Evolutionary conservation across 2,329 filamentous ascomycete genomes (phyloP), one percentile per base, ranked within the genome.

Genomic region (Phialophora macrospora): DNA sequence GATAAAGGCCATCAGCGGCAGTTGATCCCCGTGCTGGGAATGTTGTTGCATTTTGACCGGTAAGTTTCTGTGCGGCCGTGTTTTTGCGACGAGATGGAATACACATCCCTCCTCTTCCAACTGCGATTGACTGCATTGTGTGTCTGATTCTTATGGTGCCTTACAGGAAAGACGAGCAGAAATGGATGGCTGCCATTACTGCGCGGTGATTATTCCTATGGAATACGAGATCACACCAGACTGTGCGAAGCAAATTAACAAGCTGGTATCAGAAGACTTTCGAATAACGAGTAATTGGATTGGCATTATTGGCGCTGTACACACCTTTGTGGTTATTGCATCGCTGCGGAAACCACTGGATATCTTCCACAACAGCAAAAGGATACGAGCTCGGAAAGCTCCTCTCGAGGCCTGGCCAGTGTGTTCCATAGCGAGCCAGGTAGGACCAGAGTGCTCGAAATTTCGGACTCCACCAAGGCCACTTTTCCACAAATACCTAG

Each of bases 101-200:
- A 44, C n/a, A 44, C 14, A 44, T 44, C 38, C 38, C 3, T 41
- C 38, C 17, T 44, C 38, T 44, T 44, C 48, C 48, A 26, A 22
- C 9, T 11, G 24, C n/a, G n/a, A 26, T 52, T 14, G 8, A 24
- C 7, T 52, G 48, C 6, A 28, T 26, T 12, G n/a, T 3, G 8
- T 24, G 12, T 14, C 22, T 52, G 4, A 52, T 5, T 52, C 22
- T 28, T 4, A 52, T 24, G 20, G 48, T 24, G 26, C 26, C 26
- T 34, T 55, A 49, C 38, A n/a, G 30, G 14, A 52, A 54, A 14
- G 20, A 57, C 6, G 55, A 32, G 52, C n/a, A 63, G 28, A 55
- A 56, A 56, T 55, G 92, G 92, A 87, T 89, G 78, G 85, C 88
- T 20, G 92, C 90, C 2, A 88, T 96, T 56, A 82, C 83, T 66